Percentiles rank a stretch among this genome's conserved stretches.
Evolutionary conservation across 441 rosid genomes (phyloP).

Genomic region (Adansonia grandidieri): DNA sequence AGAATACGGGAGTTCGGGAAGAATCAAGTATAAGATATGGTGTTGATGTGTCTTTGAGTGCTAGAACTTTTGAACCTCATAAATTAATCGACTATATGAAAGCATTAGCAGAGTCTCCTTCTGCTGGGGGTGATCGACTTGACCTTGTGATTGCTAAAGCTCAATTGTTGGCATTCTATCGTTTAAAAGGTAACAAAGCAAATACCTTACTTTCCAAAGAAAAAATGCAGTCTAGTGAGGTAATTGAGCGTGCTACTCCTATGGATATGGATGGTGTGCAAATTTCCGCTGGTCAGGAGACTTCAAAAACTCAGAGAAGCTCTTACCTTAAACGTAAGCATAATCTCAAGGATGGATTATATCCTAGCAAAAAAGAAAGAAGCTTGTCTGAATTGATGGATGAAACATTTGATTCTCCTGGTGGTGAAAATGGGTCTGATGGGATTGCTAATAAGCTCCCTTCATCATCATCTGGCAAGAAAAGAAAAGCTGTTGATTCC

Average conservation of each 20-base stretch:
- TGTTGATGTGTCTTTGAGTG: constrained; percentile 35
- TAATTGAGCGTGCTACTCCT: constrained; percentile 23
- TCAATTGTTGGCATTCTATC: constrained; percentile 58
- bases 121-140: constrained; percentile 50
- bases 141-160: constrained; percentile 62
- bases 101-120: constrained; percentile 56
- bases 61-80: constrained; percentile 49
- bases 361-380: constrained; percentile 54
- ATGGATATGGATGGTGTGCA: constrained; percentile 30
- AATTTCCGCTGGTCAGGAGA: constrained; percentile 30
- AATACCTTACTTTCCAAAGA: constrained; percentile 35
- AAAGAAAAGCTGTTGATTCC: constrained; percentile 43
- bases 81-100: constrained; percentile 55
- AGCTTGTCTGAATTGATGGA: constrained; percentile 52
- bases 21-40: constrained; percentile 49
- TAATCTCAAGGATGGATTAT: constrained; percentile 55
- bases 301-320: constrained; percentile 36
- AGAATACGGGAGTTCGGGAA: constrained; percentile 56
- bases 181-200: constrained; percentile 50
- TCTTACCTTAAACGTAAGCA: constrained; percentile 60
- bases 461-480: constrained; percentile 49
- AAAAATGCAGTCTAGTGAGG: constrained; percentile 16
- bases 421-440: constrained; percentile 52
- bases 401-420: constrained; percentile 50
- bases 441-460: constrained; percentile 38